phyloP scores from a whole-genome alignment of 805 yeast species.

The Nakazawaea sp. region DNA sequence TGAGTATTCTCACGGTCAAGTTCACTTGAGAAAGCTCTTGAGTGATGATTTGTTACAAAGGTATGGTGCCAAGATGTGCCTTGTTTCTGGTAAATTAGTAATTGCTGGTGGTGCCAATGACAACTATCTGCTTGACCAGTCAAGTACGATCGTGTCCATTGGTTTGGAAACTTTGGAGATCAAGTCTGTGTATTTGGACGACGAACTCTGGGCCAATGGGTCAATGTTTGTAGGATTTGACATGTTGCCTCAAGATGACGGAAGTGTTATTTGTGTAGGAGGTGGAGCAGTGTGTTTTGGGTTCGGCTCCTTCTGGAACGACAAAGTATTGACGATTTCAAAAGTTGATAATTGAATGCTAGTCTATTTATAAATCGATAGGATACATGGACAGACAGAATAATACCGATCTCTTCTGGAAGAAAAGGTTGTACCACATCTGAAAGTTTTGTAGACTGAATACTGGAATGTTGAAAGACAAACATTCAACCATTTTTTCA shows the following conservation, averaged over 20 bases:
- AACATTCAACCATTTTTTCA: too few species aligned
- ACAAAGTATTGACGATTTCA: constrained; percentile 7
- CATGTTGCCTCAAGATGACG: constrained; percentile 20
- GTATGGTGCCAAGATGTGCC: constrained; percentile 39
- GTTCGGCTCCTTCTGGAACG: constrained; percentile 58
- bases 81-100: constrained; percentile 27
- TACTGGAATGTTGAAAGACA: too few species aligned
- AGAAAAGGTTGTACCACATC: too few species aligned
- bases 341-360: too few species aligned
- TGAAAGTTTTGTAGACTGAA: too few species aligned
- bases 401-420: too few species aligned
- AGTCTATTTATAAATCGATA: too few species aligned
- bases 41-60: constrained; percentile 27
- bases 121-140: constrained; percentile 22
- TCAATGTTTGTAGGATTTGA: constrained; percentile 53
- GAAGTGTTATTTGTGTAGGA: constrained; percentile 29
- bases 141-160: constrained; percentile 30
- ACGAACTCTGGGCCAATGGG: constrained; percentile 29
- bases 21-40: constrained; percentile 17
- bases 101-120: constrained; percentile 56
- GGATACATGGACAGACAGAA: too few species aligned
- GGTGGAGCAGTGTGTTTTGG: constrained; percentile 85
- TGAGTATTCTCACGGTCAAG: constrained; percentile 13
- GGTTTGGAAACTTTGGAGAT: constrained; percentile 17
- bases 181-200: constrained; percentile 22